Evolutionary conservation across 225 moss, liverwort and hornwort species (phyloP).

Genomic region (Straminergon stramineum): DNA sequence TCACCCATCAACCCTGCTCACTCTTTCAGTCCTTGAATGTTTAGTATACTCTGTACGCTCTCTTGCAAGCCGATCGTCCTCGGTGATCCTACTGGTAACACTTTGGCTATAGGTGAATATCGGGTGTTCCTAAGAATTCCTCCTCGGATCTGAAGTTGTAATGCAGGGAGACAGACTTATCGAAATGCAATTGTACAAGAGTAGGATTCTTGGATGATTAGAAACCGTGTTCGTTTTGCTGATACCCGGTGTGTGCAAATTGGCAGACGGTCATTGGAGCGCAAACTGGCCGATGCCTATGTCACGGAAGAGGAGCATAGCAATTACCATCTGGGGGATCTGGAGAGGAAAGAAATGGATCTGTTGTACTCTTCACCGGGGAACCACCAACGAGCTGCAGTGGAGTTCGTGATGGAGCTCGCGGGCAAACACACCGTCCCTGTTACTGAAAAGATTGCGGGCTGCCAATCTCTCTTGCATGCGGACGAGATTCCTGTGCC

Average conservation of each 20-base stretch:
- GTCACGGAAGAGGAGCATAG: neutral
- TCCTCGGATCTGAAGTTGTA: neutral
- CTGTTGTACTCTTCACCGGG: neutral
- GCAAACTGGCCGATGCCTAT: neutral
- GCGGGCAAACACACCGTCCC: slow-evolving; percentile 12
- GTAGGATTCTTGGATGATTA: neutral
- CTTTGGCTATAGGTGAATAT: neutral
- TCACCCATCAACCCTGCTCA: neutral
- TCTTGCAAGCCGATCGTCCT: neutral
- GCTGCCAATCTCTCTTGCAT: slow-evolving; percentile 13
- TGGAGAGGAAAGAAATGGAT: neutral
- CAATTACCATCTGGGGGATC: neutral
- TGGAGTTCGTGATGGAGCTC: slow-evolving; percentile 17
- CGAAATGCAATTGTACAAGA: neutral
- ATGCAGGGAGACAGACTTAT: neutral
- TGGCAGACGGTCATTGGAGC: slow-evolving; percentile 7
- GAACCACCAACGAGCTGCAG: slow-evolving; percentile 3
- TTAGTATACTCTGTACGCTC: neutral
- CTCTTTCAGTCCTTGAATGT: neutral
- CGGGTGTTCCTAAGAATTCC: neutral
- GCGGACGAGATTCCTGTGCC: slow-evolving; percentile 49
- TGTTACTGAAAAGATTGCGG: neutral
- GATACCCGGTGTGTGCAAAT: neutral
- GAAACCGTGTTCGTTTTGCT: neutral
- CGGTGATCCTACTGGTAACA: neutral